Evolutionary conservation across 495 filamentous ascomycete genomes (phyloP).

Genomic region (Trichoderma orchidacearum): DNA sequence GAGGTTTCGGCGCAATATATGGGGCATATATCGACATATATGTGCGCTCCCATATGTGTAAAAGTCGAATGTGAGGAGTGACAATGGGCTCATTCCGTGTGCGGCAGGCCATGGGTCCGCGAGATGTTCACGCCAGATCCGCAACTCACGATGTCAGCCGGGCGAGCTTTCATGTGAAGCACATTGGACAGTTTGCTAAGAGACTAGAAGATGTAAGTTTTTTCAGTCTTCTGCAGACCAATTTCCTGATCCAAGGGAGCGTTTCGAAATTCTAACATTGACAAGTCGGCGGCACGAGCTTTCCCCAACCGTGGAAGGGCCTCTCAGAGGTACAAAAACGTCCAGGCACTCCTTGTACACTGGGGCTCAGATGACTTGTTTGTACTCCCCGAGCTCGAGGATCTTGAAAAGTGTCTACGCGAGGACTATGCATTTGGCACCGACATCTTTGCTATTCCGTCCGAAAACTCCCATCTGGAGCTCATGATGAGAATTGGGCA

Average conservation of each 20-base stretch:
- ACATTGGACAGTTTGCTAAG: slow-evolving; percentile 32
- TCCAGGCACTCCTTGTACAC: slow-evolving; percentile 36
- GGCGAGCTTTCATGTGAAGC: slow-evolving; percentile 37
- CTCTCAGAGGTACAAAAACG: slow-evolving; percentile 33
- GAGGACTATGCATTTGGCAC: slow-evolving; percentile 33
- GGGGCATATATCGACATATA: neutral
- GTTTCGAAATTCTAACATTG: neutral
- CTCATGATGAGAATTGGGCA: slow-evolving; percentile 33
- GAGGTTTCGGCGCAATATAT: neutral
- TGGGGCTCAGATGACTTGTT: slow-evolving; percentile 43
- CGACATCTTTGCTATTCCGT: slow-evolving; percentile 36
- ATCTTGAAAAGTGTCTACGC: slow-evolving; percentile 32
- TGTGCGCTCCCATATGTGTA: too few relatives aligned
- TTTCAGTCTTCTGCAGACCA: neutral
- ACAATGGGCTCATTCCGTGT: neutral
- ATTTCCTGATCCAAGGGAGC: neutral
- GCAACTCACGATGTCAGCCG: slow-evolving; percentile 38
- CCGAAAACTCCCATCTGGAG: slow-evolving; percentile 32
- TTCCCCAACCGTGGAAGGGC: slow-evolving; percentile 31
- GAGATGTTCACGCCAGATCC: slow-evolving; percentile 13
- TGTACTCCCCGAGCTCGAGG: slow-evolving; percentile 34
- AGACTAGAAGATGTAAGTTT: slow-evolving; percentile 31
- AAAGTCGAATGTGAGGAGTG: neutral
- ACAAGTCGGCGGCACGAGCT: slow-evolving; percentile 33
- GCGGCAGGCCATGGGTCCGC: slow-evolving; percentile 3